Evolutionary conservation across 306 rosid species (phyloP), one percentile per base, ranked within the genome.

Genomic region (Dalbergia cochinchinensis): DNA sequence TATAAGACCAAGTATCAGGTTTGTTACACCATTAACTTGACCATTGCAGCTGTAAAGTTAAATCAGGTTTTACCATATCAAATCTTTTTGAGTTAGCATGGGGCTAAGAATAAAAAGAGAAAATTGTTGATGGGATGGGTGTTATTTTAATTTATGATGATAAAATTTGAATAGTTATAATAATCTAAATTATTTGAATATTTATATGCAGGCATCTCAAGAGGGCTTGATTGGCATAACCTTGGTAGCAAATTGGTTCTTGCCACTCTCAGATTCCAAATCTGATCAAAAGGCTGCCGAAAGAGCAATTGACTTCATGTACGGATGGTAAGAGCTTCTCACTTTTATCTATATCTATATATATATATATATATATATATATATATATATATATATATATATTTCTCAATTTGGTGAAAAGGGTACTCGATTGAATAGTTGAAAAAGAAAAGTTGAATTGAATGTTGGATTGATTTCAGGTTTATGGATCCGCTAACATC

Each of bases 211-310:
- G 94, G 69, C 16, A 19, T 42, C 54, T 9, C 91, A 91, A 50
- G 85, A 83, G 9, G 95, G 92, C 34, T 7, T 59, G 35, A 91
- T 91, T 45, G 92, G 95, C 5, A 84, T 87, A 13, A 71, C 91
- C 1, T 79, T 88, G 63, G 78, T 77, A 7, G 51, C 81, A 4
- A 34, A 65, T 0, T 88, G 92, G 91, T 50, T 65, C 1, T 5
- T 78, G 35, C 89, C 92, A 10, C 53, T 35, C 69, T 54, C 87
- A 9, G 18, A 85, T 11, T 12, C 77, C 8, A 76, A 44, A 76
- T 8, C 8, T 2, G 78, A 88, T 20, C 15, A 41, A 22, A 71
- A 22, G 0, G 95, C 92, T 0, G 69, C 83, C 2, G 6, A 18
- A 41, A 60, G 91, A 69, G 69, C 80, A n/a, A 54, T 81, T 11